phyloP scores from a whole-genome alignment of 2,329 filamentous ascomycete species.

The Thelonectria rubi region DNA sequence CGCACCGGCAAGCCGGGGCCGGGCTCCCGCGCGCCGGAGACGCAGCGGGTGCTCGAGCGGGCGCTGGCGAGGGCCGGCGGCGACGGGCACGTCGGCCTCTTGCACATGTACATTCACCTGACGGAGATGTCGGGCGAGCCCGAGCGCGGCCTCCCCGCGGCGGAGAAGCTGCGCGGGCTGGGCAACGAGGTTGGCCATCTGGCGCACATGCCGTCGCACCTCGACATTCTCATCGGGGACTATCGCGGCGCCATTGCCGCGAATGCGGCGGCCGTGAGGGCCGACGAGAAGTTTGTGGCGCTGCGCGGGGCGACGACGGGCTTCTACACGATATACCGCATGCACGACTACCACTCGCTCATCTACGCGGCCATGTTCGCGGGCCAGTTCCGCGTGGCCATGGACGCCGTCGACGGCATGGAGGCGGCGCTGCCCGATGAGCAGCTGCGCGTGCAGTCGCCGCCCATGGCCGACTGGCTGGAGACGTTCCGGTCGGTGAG shows the following conservation, averaged over 20 bases:
- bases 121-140: conserved; percentile 77
- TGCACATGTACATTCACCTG: conserved; percentile 81
- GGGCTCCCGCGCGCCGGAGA: conserved; percentile 46
- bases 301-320: conserved; percentile 65
- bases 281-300: conserved; percentile 71
- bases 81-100: conserved; percentile 70
- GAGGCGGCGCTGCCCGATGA: conserved; percentile 69
- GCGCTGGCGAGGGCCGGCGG: conserved; percentile 58
- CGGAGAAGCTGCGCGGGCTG: conserved; percentile 69
- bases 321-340: conserved; percentile 78
- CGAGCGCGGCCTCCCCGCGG: conserved; percentile 66
- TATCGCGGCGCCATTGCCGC: conserved; percentile 68
- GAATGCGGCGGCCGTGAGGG: conserved; percentile 70
- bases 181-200: conserved; percentile 75
- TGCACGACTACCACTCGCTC: conserved; percentile 76
- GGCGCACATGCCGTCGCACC: conserved; percentile 77
- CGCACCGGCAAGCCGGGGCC: conserved; percentile 45
- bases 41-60: conserved; percentile 48
- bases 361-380: conserved; percentile 82
- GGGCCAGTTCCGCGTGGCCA: conserved; percentile 66
- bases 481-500: conserved; percentile 73
- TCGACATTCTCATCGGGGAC: conserved; percentile 76
- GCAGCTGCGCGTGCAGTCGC: conserved; percentile 55
- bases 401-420: conserved; percentile 66
- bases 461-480: conserved; percentile 79